Evolutionary conservation across 495 filamentous ascomycete species (phyloP), one percentile per base, ranked within the genome.

Genomic region (Daldinia concentrica): DNA sequence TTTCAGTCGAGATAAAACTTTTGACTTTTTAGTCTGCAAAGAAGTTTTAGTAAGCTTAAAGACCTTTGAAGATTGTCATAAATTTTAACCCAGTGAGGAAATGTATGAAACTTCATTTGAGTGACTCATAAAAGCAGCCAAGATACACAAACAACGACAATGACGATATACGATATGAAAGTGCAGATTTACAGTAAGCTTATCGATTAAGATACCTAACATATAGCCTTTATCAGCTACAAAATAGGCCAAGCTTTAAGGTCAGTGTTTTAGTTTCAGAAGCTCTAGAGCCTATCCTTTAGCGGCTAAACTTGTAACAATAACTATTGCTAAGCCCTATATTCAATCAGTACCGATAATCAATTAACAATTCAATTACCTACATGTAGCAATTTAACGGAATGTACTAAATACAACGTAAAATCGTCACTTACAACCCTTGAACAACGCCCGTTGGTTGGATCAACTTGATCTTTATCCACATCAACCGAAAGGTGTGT

Each of bases 201-300:
- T 72, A 72, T 72, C 69, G 69, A 72, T 72, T 67, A 67, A 59
- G 45, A 12, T 4, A 22, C 32, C 22, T 22, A 48, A 48, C 2
- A 6, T 55, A 9, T 7, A 43, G 50, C 7, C 27, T 48, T 52
- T 29, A 29, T 26, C 11, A 6, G 30, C 58, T 15, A 15, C 39
- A 24, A n/a, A 24, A 52, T 52, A 45, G 43, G 22, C 22, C 24
- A 29, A 58, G 19, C 34, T 43, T 43, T 43, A n/a, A 7, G 39
- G 15, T 57, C 29, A 24, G 6, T 7, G 9, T 36, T 50, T 30
- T 27, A 65, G 30, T 29, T 57, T 39, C 43, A 41, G 58, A 62
- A 54, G 22, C 26, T n/a, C n/a, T n/a, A n/a, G n/a, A n/a, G n/a
- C n/a, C n/a, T n/a, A n/a, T 12, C 32, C 32, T 34, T 45, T 34